phyloP scores from a whole-genome alignment of 306 rosid species.

The Dryas octopetala region DNA sequence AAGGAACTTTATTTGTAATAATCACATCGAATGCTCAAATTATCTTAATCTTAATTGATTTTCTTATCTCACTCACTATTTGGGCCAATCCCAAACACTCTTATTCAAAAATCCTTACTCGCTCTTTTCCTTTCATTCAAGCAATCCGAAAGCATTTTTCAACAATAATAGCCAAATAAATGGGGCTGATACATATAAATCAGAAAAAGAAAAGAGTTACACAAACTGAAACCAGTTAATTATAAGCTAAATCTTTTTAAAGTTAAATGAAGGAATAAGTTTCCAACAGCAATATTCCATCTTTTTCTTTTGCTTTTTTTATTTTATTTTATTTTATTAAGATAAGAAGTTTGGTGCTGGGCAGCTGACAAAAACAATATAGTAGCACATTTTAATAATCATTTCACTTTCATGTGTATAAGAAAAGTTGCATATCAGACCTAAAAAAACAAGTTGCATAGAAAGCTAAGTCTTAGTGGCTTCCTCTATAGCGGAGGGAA shows the following conservation, averaged over 20 bases:
- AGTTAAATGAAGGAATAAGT: not conserved
- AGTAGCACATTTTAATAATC: not conserved
- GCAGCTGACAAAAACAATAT: not conserved
- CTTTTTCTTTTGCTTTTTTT: not conserved
- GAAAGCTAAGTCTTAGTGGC: not conserved
- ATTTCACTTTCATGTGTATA: not conserved
- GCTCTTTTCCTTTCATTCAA: constrained; percentile 16
- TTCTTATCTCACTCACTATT: too few species aligned
- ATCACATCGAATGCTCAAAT: too few species aligned
- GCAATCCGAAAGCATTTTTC: not conserved
- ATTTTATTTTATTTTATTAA: not conserved
- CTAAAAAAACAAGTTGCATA: too few species aligned
- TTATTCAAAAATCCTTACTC: not conserved
- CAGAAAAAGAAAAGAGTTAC: too few species aligned
- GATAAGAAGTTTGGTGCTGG: not conserved
- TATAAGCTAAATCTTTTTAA: not conserved
- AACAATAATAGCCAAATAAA: not conserved
- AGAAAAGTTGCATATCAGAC: not conserved
- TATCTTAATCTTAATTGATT: too few species aligned
- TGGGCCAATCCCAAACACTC: not conserved
- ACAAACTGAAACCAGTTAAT: not conserved
- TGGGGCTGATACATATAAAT: too few species aligned
- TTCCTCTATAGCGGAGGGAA: too few species aligned
- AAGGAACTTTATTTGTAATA: too few species aligned
- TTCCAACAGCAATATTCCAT: constrained; percentile 1